phyloP scores from a whole-genome alignment of 1,284 basidiomycete genomes.

The Cystobasidium slooffiae region DNA sequence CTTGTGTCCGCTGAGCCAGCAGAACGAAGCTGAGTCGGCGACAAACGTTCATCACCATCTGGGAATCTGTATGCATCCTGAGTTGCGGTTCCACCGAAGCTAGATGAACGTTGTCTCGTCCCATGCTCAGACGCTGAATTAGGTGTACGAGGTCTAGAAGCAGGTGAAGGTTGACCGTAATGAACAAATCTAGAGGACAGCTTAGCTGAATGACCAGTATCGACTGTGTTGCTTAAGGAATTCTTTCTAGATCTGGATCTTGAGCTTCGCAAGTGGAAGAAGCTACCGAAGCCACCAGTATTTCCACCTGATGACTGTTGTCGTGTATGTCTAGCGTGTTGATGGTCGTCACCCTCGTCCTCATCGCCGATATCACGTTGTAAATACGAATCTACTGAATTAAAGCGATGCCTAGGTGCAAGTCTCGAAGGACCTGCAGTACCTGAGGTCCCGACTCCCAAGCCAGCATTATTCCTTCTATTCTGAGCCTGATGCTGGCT shows the following conservation, averaged over 20 bases:
- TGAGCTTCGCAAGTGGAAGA: slow-evolving; percentile 11
- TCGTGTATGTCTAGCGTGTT: not conserved
- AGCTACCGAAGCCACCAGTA: not conserved
- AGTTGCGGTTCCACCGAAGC: slow-evolving; percentile 14
- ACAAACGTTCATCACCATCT: not conserved
- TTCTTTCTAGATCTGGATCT: slow-evolving; percentile 25
- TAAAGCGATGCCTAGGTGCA: slow-evolving; percentile 5
- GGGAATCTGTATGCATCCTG: slow-evolving; percentile 3
- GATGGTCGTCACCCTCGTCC: not conserved
- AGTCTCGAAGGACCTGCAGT: not conserved
- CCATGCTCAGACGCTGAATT: not conserved
- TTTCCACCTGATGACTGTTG: not conserved
- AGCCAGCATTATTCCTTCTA: not conserved
- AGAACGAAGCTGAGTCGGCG: slow-evolving; percentile 10
- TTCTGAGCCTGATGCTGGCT: too few species aligned
- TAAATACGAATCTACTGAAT: slow-evolving; percentile 33
- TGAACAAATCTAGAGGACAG: slow-evolving; percentile 31
- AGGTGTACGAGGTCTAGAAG: not conserved
- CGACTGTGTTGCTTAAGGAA: slow-evolving; percentile 19
- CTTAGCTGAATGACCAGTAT: slow-evolving; percentile 18
- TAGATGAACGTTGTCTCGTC: slow-evolving; percentile 17
- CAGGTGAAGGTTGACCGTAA: slow-evolving; percentile 13
- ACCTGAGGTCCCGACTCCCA: not conserved
- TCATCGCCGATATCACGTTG: not conserved
- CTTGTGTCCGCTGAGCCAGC: not conserved